Percentiles rank a stretch among this genome's conserved stretches.
Conservation (phyloP, 805 yeast species). For the Jamesozyma hellenica region DNA sequence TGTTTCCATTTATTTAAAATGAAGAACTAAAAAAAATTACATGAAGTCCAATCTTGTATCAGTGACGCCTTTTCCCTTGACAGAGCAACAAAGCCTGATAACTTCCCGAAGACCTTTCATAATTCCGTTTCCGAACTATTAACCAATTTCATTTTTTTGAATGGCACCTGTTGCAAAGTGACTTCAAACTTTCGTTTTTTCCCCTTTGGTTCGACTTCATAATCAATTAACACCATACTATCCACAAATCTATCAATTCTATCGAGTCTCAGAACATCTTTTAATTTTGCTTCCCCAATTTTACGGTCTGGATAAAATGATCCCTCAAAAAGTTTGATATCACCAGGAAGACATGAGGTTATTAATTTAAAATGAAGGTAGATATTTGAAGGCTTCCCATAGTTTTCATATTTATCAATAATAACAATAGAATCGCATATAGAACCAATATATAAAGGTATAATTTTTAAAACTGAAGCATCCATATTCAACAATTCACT, state of each 20-base stretch:
- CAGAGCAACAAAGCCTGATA: too few species aligned
- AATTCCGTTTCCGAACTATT: too few species aligned
- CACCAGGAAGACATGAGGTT: slow-evolving; percentile 13
- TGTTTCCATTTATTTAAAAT: too few species aligned
- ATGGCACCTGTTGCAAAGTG: not conserved
- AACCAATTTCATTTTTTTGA: not conserved
- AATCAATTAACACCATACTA: slow-evolving; percentile 13
- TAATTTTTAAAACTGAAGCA: slow-evolving; percentile 10
- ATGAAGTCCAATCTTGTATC: too few species aligned
- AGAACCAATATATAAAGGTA: slow-evolving; percentile 16
- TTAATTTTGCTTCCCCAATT: slow-evolving; percentile 13
- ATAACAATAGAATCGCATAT: slow-evolving; percentile 17
- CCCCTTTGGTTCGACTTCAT: not conserved
- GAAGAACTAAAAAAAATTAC: too few species aligned
- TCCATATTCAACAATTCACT: slow-evolving; percentile 5
- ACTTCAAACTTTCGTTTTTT: not conserved
- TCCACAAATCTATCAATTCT: slow-evolving; percentile 13
- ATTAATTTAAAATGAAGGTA: slow-evolving; percentile 11
- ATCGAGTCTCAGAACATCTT: slow-evolving; percentile 14
- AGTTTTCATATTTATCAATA: slow-evolving; percentile 6
- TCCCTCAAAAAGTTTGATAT: slow-evolving; percentile 16
- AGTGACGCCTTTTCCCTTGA: too few species aligned
- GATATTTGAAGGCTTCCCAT: slow-evolving; percentile 1
- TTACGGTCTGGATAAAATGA: slow-evolving; percentile 11
- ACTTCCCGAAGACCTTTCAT: too few species aligned